Conservation (phyloP, 179 eudicot genomes). For the Actinidia arguta region DNA sequence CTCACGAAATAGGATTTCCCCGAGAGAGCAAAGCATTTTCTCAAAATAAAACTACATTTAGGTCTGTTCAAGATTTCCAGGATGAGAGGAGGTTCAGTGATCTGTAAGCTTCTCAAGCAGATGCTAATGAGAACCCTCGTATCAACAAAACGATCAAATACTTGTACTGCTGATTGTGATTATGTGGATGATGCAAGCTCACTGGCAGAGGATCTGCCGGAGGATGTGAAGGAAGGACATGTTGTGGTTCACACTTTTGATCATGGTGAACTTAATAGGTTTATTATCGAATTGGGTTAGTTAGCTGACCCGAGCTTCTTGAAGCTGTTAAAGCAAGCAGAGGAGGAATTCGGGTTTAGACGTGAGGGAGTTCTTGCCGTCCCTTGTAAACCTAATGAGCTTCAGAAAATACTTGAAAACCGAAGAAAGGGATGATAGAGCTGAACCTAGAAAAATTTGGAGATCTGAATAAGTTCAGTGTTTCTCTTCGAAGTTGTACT, state of each 20-base stretch:
- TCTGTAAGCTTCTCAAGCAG: neutral
- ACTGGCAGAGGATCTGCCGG: constrained; percentile 15
- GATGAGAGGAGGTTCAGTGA: neutral
- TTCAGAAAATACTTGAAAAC: constrained; percentile 41
- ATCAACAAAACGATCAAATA: neutral
- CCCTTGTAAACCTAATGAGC: constrained; percentile 52
- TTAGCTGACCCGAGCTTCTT: constrained; percentile 49
- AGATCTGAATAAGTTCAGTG: neutral
- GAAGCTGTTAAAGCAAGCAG: constrained; percentile 51
- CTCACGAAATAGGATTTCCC: neutral
- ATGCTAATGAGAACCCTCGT: neutral
- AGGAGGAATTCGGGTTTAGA: constrained; percentile 60
- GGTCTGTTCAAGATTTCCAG: neutral
- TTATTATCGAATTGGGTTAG: constrained; percentile 43
- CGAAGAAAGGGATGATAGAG: constrained; percentile 7
- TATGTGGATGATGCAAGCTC: constrained; percentile 7
- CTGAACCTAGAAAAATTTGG: neutral
- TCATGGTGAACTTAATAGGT: constrained; percentile 39
- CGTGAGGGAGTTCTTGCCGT: constrained; percentile 55
- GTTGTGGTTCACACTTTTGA: constrained; percentile 52
- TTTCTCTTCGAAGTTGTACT: neutral
- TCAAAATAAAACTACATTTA: neutral
- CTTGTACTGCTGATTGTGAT: neutral
- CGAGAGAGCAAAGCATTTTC: neutral
- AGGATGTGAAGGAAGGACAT: constrained; percentile 59